phyloP scores from a whole-genome alignment of 164 flowering plant species.

The Santalum album region DNA sequence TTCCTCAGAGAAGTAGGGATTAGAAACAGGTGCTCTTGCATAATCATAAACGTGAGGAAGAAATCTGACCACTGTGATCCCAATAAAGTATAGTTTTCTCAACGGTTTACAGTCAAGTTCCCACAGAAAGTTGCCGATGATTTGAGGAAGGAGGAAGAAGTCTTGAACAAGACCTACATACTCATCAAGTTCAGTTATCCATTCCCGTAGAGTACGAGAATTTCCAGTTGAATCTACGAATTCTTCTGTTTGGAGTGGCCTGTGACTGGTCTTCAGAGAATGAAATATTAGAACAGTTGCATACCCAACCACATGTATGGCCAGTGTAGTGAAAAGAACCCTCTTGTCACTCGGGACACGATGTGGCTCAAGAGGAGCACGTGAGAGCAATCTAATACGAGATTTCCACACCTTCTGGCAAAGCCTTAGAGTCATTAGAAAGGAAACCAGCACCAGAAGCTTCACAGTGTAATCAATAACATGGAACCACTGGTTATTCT shows the following conservation, averaged over 20 bases:
- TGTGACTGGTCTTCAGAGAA: slow-evolving; percentile 22
- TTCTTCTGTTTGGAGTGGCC: slow-evolving; percentile 17
- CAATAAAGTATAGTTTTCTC: slow-evolving; percentile 56
- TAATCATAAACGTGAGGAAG: slow-evolving; percentile 81
- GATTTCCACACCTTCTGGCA: slow-evolving; percentile 82
- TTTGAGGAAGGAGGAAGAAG: slow-evolving; percentile 80
- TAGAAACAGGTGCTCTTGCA: slow-evolving; percentile 39
- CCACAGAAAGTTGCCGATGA: slow-evolving; percentile 74
- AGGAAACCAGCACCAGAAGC: slow-evolving; percentile 54
- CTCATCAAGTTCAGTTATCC: slow-evolving; percentile 71
- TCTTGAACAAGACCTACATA: slow-evolving; percentile 82
- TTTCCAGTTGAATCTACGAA: slow-evolving; percentile 28
- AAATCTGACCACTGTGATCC: slow-evolving; percentile 63
- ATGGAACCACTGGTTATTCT: slow-evolving; percentile 38
- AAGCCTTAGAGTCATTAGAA: slow-evolving; percentile 63
- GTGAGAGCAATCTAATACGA: slow-evolving; percentile 50
- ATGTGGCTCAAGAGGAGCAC: slow-evolving; percentile 50
- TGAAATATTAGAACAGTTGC: slow-evolving; percentile 39
- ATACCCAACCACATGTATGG: slow-evolving; percentile 54
- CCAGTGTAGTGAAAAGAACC: slow-evolving; percentile 36
- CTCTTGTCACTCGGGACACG: slow-evolving; percentile 65
- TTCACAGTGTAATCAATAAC: slow-evolving; percentile 54
- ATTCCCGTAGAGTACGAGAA: slow-evolving; percentile 22
- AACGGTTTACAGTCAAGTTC: slow-evolving; percentile 56
- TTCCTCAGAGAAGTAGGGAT: slow-evolving; percentile 63